Evolutionary conservation across 805 yeast species (phyloP).

Genomic region (Candida coleopterorum): DNA sequence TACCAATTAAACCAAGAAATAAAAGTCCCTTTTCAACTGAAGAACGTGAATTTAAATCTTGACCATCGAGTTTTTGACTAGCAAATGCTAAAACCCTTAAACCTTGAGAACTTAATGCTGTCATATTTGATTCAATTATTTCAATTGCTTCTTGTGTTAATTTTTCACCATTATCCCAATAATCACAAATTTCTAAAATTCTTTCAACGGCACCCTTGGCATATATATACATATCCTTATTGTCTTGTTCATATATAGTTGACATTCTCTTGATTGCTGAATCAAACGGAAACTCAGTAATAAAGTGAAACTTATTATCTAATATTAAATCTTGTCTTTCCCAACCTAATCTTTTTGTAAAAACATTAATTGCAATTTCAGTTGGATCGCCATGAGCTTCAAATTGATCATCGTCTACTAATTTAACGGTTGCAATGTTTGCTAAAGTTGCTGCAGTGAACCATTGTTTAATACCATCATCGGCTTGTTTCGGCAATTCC

Average conservation of each 20-base stretch:
- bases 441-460: slow-evolving; percentile 68
- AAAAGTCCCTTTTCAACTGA: slow-evolving; percentile 19
- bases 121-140: slow-evolving; percentile 23
- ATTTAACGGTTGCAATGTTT: slow-evolving; percentile 65
- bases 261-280: slow-evolving; percentile 31
- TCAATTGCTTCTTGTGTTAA: slow-evolving; percentile 17
- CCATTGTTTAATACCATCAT: slow-evolving; percentile 44
- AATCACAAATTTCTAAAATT: slow-evolving; percentile 19
- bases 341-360: slow-evolving; percentile 22
- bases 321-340: slow-evolving; percentile 17
- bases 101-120: slow-evolving; percentile 23
- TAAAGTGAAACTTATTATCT: slow-evolving; percentile 13
- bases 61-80: slow-evolving; percentile 12
- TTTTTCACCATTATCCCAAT: slow-evolving; percentile 15
- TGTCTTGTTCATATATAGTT: slow-evolving; percentile 15
- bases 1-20: slow-evolving; percentile 28
- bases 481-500: slow-evolving; percentile 11
- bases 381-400: slow-evolving; percentile 52
- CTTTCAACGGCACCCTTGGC: slow-evolving; percentile 34
- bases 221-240: slow-evolving; percentile 10
- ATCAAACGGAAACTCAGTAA: slow-evolving; percentile 29
- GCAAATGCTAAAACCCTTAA: slow-evolving; percentile 32
- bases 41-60: slow-evolving; percentile 13
- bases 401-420: slow-evolving; percentile 46
- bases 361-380: slow-evolving; percentile 31